A percentile compares a stretch with the other conserved stretches of the same genome.
Conservation (phyloP, 192 early-diverging fungal species). For the Mortierella hygrophila region DNA sequence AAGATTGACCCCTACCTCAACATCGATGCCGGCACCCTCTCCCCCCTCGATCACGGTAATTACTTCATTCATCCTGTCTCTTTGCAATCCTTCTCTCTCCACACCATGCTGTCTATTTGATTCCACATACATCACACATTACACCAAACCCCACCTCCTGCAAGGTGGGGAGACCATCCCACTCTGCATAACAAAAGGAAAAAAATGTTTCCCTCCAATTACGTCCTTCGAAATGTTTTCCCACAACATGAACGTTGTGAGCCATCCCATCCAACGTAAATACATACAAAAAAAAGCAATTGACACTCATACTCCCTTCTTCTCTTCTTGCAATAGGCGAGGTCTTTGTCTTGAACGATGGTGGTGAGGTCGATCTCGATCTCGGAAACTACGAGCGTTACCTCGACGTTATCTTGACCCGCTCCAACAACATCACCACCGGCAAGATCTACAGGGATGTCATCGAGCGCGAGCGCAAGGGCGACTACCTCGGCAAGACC, state of each 20-base stretch:
- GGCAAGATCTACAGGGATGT: constrained; percentile 98
- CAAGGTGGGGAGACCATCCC: neutral
- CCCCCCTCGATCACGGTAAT: constrained; percentile 96
- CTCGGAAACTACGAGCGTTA: constrained; percentile 99
- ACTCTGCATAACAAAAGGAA: neutral
- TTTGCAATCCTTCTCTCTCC: neutral
- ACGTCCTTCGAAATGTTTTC: neutral
- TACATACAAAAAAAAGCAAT: neutral
- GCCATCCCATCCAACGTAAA: neutral
- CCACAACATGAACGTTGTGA: neutral
- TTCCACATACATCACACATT: neutral
- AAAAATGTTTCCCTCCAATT: constrained; percentile 13
- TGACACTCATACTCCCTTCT: neutral
- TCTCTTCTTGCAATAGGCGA: constrained; percentile 72
- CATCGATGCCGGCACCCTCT: constrained; percentile 98
- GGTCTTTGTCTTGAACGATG: constrained; percentile 98
- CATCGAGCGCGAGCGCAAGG: constrained; percentile 94
- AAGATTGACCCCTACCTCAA: constrained; percentile 99
- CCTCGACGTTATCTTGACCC: constrained; percentile 91
- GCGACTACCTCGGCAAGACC: constrained; percentile 98
- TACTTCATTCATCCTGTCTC: neutral
- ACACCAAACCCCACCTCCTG: neutral
- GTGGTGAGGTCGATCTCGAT: constrained; percentile 99
- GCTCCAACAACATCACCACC: constrained; percentile 99
- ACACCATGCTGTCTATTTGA: neutral